Evolutionary conservation across 225 moss, liverwort and hornwort species (phyloP), one percentile per base, ranked within the genome.

Genomic region (Pseudisothecium myosuroides): DNA sequence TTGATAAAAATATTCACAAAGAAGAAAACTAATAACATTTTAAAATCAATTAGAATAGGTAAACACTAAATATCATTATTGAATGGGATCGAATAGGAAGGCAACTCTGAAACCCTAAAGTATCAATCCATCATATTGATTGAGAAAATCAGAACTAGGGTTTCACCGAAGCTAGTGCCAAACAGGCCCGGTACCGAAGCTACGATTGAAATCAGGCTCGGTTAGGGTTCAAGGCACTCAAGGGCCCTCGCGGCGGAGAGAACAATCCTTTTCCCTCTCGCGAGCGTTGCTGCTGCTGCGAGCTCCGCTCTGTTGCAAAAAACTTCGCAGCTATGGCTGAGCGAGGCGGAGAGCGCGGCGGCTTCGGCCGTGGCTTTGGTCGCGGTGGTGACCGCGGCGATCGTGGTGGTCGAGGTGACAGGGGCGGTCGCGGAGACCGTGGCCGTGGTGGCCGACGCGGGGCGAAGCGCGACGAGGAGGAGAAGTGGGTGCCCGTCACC

Each of bases 401-500:
- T 4, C 96, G 96, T 7, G 89, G 96, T 2, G 96, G 94, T 10
- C 89, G 95, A 61, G 97, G 96, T 20, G 96, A 87, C 50, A 79
- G 92, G 58, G 96, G 93, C 9, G 91, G 96, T n/a, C 94, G 97
- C 3, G 97, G 97, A 29, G 97, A 97, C 41, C 89, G 97, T 26
- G 97, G 97, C 4, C 86, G 97, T 47, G 97, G 97, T 26, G 97
- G 96, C 60, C 91, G 97, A 67, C 85, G 97, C 8, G 90, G 97
- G 4, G 95, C 98, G 36, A 98, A 98, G 95, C 90, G 98, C 83
- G 98, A 98, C 22, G 98, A 98, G 91, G 98, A 98, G 91, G 98
- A 98, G 96, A 98, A 98, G 89, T 98, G 98, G 98, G 98, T 98
- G 56, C 98, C 97, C 7, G 98, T 98, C 8, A 98, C 98, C 41